phyloP scores from a whole-genome alignment of 108 stramenopile species.

The Pseudonitzschia multiseries region DNA sequence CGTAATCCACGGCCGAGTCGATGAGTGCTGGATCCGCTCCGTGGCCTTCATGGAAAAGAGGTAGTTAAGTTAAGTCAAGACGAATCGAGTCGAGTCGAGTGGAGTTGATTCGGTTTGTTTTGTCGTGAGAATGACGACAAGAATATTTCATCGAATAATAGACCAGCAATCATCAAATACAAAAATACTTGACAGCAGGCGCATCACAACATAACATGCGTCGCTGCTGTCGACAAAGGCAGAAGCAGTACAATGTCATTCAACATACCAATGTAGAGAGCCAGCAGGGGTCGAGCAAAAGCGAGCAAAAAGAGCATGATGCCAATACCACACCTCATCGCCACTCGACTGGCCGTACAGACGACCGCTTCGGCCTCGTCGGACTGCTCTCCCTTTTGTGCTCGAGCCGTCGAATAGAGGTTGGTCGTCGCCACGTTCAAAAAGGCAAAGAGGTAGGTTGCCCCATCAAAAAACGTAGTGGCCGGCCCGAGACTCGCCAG shows the following conservation, averaged over 20 bases:
- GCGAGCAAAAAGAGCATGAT: conserved; percentile 64
- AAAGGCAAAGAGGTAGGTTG: conserved; percentile 84
- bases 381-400: conserved; percentile 39
- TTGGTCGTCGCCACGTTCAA: conserved; percentile 90
- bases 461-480: conserved; percentile 87
- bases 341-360: conserved; percentile 65
- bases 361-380: conserved; percentile 71
- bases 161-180: no score
- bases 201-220: no score
- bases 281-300: conserved; percentile 64
- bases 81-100: neutral
- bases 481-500: conserved; percentile 64
- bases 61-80: neutral
- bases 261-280: conserved; percentile 76
- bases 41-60: conserved; percentile 30
- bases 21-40: conserved; percentile 70
- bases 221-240: no score
- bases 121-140: no score
- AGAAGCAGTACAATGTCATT: no score
- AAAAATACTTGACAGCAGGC: no score
- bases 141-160: no score
- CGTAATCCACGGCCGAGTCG: conserved; percentile 77
- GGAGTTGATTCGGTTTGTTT: no score
- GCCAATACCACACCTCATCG: conserved; percentile 66
- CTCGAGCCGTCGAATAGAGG: conserved; percentile 74